These are phyloP conservation scores for Pelargonium citronellum DNA, from an alignment of 441 rosid genomes.

Conservation along the genomic window DNA sequence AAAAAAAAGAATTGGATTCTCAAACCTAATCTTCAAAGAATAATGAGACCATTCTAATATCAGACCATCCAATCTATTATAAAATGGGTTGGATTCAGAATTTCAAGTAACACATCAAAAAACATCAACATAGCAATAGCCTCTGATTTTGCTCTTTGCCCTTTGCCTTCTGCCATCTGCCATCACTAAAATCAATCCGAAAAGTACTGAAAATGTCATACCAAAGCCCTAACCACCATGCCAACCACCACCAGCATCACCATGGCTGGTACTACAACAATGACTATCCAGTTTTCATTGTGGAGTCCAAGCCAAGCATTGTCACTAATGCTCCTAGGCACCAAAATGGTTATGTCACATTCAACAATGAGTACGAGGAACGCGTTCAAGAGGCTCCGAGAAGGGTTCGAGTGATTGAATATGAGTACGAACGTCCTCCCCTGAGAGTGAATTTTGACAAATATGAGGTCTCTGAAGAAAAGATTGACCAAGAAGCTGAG, in stretches of 20 bases:
- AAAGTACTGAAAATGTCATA: not conserved
- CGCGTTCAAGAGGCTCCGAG: not conserved
- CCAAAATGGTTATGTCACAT: conserved; percentile 5
- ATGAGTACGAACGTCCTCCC: conserved; percentile 1
- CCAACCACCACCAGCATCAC: not conserved
- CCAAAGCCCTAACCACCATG: not conserved
- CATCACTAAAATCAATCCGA: too few species aligned
- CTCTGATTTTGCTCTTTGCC: too few species aligned
- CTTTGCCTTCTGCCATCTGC: too few species aligned
- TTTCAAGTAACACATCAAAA: not conserved
- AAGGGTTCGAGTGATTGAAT: conserved; percentile 4
- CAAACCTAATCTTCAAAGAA: not conserved
- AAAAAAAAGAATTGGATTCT: conserved; percentile 1
- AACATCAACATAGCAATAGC: too few species aligned
- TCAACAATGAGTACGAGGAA: not conserved
- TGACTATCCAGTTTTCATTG: not conserved
- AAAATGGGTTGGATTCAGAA: not conserved
- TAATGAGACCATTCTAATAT: not conserved
- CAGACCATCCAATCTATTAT: not conserved
- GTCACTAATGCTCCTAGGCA: not conserved
- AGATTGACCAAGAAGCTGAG: conserved; percentile 6
- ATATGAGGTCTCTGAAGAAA: not conserved
- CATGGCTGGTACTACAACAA: not conserved
- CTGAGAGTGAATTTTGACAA: not conserved
- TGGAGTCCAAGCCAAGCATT: conserved; percentile 1